Conservation (phyloP, 177 flowering plant genomes). For the Vitis hybrid region DNA sequence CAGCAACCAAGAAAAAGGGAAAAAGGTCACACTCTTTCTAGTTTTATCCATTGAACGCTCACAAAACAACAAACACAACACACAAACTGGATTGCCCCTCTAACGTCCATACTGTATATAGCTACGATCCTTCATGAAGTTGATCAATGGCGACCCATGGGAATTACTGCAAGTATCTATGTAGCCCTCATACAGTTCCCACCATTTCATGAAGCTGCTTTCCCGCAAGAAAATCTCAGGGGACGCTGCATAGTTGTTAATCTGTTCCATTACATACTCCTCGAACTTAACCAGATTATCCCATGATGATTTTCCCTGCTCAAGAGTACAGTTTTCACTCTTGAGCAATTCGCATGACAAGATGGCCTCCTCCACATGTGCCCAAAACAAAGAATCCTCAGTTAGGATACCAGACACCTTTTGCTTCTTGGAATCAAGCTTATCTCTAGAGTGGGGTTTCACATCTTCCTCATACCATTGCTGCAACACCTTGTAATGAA, state of each 20-base stretch:
- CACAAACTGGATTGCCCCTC: too few relatives aligned
- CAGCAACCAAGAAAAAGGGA: too few relatives aligned
- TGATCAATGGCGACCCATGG: constrained; percentile 14
- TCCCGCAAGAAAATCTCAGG: constrained; percentile 42
- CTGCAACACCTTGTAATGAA: constrained; percentile 38
- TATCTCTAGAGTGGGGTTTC: neutral
- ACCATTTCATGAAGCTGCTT: constrained; percentile 59
- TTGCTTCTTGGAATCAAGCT: neutral
- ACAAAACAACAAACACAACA: too few relatives aligned
- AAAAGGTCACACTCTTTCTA: too few relatives aligned
- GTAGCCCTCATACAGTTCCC: constrained; percentile 29
- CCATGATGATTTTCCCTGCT: constrained; percentile 1
- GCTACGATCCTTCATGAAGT: constrained; percentile 20
- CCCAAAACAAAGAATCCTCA: constrained; percentile 61
- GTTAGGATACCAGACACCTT: constrained; percentile 24
- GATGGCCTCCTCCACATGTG: constrained; percentile 47
- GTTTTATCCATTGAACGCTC: too few relatives aligned
- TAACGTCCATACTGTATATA: too few relatives aligned
- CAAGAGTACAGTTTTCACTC: constrained; percentile 3
- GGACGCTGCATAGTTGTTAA: constrained; percentile 28
- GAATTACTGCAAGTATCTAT: neutral
- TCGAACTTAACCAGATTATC: constrained; percentile 28
- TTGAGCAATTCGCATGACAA: constrained; percentile 21
- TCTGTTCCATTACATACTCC: constrained; percentile 26
- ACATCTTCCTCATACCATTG: constrained; percentile 29